phyloP scores from a whole-genome alignment of 2,329 filamentous ascomycete species.

The Orbilia brochopaga region DNA sequence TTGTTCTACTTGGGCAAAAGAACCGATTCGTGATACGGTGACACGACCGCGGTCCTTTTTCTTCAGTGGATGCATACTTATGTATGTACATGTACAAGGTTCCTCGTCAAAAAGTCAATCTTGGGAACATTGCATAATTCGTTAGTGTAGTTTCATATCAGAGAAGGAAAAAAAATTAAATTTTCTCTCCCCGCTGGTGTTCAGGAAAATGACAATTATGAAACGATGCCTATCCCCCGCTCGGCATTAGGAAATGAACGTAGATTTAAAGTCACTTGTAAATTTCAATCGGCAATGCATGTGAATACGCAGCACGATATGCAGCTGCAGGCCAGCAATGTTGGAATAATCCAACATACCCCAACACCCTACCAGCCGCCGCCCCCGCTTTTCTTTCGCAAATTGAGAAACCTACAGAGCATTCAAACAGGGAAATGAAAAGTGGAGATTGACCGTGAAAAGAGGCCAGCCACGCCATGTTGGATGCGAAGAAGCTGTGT shows the following conservation, averaged over 20 bases:
- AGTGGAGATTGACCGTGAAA: too few species aligned
- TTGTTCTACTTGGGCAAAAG: constrained; percentile 19
- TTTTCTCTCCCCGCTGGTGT: background rate
- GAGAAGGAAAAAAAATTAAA: background rate
- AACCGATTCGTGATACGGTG: constrained; percentile 30
- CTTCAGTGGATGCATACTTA: constrained; percentile 5
- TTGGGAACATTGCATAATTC: background rate
- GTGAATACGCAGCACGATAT: background rate
- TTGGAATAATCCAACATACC: constrained; percentile 33
- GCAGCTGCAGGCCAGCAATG: background rate
- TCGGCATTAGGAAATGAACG: background rate
- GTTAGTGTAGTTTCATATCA: constrained; percentile 19
- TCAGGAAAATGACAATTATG: background rate
- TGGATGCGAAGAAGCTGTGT: background rate
- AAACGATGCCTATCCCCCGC: background rate
- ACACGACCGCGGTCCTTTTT: constrained; percentile 8
- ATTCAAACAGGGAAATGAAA: too few species aligned
- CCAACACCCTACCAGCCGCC: background rate
- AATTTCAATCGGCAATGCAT: background rate
- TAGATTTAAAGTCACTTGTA: background rate
- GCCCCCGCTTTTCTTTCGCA: background rate
- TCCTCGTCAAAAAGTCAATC: constrained; percentile 6
- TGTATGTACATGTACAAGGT: constrained; percentile 27
- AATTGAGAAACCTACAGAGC: too few species aligned
- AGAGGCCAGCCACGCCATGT: too few species aligned